Evolutionary conservation across 2,329 filamentous ascomycete species (phyloP).

Genomic region (Aaosphaeria arxii): DNA sequence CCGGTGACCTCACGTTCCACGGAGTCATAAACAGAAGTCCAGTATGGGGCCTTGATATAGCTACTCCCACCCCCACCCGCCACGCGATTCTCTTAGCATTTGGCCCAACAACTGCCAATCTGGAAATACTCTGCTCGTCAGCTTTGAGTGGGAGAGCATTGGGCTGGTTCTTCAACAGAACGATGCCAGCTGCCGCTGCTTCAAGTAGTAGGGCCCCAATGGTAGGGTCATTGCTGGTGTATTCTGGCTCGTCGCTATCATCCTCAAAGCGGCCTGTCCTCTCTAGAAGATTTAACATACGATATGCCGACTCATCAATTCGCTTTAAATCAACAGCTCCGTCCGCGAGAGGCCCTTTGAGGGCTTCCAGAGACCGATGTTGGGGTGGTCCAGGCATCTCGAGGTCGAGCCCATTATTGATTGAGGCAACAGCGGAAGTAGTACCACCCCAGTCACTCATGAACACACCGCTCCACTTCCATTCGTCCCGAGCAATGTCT

Average conservation of each 20-base stretch:
- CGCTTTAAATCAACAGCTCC: constrained; percentile 45
- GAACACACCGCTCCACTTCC: constrained; percentile 68
- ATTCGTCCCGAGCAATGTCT: constrained; percentile 64
- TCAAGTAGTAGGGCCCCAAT: constrained; percentile 58
- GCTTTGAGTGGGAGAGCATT: constrained; percentile 62
- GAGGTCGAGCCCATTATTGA: constrained; percentile 36
- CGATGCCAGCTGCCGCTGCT: constrained; percentile 65
- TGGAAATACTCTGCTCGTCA: constrained; percentile 48
- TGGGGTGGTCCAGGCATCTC: constrained; percentile 32
- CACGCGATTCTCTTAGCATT: constrained; percentile 52
- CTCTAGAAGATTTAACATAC: neutral
- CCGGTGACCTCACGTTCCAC: neutral
- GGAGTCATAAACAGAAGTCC: neutral
- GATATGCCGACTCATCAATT: neutral
- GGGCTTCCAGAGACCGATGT: constrained; percentile 56
- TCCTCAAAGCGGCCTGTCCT: neutral
- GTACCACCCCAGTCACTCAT: constrained; percentile 61
- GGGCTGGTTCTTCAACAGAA: constrained; percentile 70
- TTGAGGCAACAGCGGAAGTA: constrained; percentile 30
- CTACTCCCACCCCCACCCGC: constrained; percentile 35
- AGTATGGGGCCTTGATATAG: neutral
- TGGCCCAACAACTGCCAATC: constrained; percentile 64
- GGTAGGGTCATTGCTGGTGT: constrained; percentile 12
- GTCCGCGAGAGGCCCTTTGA: constrained; percentile 33
- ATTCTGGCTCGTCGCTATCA: constrained; percentile 38